Conservation (phyloP, 345 rosid genomes). For the Moricandia moricandioides region DNA sequence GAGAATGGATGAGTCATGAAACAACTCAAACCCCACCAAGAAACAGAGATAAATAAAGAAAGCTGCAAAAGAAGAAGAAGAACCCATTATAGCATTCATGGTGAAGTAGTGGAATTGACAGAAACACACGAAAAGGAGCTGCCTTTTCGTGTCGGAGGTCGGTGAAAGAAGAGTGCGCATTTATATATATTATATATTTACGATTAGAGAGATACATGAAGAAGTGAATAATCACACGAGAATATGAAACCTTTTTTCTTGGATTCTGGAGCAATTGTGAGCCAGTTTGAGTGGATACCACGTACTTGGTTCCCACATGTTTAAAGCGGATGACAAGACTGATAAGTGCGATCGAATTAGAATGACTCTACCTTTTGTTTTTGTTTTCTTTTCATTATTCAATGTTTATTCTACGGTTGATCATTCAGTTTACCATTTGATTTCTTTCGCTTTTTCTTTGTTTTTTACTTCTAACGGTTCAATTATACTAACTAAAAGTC, state of each 20-base stretch:
- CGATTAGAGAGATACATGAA: neutral
- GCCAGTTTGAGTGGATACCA: constrained; percentile 24
- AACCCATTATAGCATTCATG: constrained; percentile 36
- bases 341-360: constrained; percentile 21
- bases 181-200: constrained; percentile 8
- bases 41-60: constrained; percentile 19
- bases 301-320: constrained; percentile 31
- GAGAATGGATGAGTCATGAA: constrained; percentile 14
- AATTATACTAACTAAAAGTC: neutral
- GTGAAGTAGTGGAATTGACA: constrained; percentile 29
- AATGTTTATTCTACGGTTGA: neutral
- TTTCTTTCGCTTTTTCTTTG: neutral
- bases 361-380: constrained; percentile 14
- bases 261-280: constrained; percentile 13
- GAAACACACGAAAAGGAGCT: constrained; percentile 12
- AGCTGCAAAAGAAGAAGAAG: constrained; percentile 30
- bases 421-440: neutral
- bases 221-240: constrained; percentile 21
- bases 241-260: neutral
- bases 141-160: constrained; percentile 38
- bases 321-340: constrained; percentile 13
- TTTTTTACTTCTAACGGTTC: neutral
- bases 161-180: constrained; percentile 37
- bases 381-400: neutral
- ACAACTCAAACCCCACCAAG: constrained; percentile 29